These are phyloP conservation scores for Rhizophora mangle DNA, from an alignment of 345 rosid genomes.

Conservation along the genomic window DNA sequence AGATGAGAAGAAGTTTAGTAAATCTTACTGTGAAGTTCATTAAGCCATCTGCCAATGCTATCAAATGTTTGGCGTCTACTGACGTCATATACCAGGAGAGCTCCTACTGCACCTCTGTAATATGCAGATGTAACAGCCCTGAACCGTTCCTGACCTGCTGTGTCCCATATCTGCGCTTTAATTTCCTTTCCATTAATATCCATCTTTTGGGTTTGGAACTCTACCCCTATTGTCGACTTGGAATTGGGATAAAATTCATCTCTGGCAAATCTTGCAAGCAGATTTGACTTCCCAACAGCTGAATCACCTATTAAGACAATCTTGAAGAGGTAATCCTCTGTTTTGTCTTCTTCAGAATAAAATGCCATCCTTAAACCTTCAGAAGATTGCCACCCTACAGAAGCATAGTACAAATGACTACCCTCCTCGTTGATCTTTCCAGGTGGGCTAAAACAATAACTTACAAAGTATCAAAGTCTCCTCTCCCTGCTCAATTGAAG, in stretches of 20 bases:
- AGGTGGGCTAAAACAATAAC: conserved; percentile 9
- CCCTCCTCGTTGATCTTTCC: background rate
- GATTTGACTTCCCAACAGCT: conserved; percentile 20
- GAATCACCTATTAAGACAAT: conserved; percentile 19
- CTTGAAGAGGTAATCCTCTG: conserved; percentile 25
- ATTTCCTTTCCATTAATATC: conserved; percentile 21
- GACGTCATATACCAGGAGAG: conserved; percentile 20
- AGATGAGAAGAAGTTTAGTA: background rate
- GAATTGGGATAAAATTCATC: conserved; percentile 17
- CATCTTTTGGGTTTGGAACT: conserved; percentile 21
- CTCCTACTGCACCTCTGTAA: conserved; percentile 24
- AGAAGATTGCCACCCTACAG: conserved; percentile 6
- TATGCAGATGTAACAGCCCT: conserved; percentile 23
- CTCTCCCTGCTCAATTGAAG: conserved; percentile 17
- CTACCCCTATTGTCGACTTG: conserved; percentile 20
- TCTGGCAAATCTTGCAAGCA: conserved; percentile 19
- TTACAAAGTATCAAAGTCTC: conserved; percentile 19
- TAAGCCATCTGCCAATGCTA: conserved; percentile 22
- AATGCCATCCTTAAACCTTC: conserved; percentile 17
- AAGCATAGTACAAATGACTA: conserved; percentile 2
- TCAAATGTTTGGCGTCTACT: conserved; percentile 23
- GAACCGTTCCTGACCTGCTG: conserved; percentile 24
- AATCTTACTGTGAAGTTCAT: conserved; percentile 22
- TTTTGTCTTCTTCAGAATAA: conserved; percentile 15
- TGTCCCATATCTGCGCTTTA: conserved; percentile 24